Evolutionary conservation across 352 stramenopile genomes (phyloP).

Genomic region (Phytopythium litorale): DNA sequence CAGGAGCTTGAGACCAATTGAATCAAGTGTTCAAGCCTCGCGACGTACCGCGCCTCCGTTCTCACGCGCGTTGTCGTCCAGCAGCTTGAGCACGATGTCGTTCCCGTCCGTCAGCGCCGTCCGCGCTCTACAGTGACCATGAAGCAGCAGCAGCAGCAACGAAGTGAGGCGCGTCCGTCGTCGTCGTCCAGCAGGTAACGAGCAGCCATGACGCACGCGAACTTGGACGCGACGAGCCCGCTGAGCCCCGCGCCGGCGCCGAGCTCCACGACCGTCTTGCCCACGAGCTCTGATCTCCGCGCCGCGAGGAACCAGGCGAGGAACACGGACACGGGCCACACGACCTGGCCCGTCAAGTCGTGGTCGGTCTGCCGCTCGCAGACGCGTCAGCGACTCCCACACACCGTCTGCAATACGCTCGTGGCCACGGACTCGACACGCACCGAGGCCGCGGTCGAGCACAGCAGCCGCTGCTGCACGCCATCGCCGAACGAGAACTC

Average conservation of each 20-base stretch:
- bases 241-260: conserved; percentile 51
- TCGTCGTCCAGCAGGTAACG: not conserved
- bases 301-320: conserved; percentile 40
- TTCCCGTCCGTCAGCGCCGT: conserved; percentile 68
- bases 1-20: not conserved
- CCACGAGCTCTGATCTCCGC: conserved; percentile 27
- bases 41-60: conserved; percentile 17
- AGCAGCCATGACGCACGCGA: conserved; percentile 30
- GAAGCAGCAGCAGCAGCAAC: not conserved
- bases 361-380: conserved; percentile 42
- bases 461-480: conserved; percentile 39
- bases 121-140: conserved; percentile 18
- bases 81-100: conserved; percentile 59
- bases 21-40: no score
- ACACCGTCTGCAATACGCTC: not conserved
- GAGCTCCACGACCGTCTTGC: conserved; percentile 50
- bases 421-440: conserved; percentile 4
- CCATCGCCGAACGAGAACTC: conserved; percentile 47
- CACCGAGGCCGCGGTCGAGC: conserved; percentile 45
- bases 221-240: conserved; percentile 55
- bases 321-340: conserved; percentile 69
- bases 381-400: not conserved
- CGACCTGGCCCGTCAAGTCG: conserved; percentile 72
- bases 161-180: not conserved
- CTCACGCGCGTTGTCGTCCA: conserved; percentile 35